Conservation (phyloP, 768 basidiomycete species). For the Trametes punicea region DNA sequence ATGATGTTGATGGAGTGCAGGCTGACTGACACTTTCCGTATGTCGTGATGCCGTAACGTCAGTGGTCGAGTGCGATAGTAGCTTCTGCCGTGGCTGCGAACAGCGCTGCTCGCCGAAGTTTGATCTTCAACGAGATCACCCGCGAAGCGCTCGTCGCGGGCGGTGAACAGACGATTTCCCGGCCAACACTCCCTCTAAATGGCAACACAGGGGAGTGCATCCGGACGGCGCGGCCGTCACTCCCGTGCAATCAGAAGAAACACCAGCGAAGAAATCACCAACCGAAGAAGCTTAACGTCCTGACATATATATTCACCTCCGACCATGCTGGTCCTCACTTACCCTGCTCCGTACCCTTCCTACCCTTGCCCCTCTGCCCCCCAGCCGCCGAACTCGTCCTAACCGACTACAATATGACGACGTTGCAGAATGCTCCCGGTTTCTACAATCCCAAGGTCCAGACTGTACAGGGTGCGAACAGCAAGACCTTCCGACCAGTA, state of each 20-base stretch:
- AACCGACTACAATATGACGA: neutral
- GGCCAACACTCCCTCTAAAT: neutral
- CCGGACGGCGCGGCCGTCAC: neutral
- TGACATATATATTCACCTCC: conserved; percentile 2
- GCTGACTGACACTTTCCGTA: neutral
- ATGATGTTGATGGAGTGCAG: neutral
- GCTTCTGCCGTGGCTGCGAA: neutral
- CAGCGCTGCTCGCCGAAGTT: neutral
- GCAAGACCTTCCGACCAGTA: conserved; percentile 33
- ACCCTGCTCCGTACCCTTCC: neutral
- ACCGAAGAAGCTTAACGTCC: neutral
- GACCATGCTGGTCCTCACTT: neutral
- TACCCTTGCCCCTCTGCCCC: neutral
- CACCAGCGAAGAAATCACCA: neutral
- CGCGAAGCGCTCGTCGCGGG: neutral
- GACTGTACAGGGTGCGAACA: conserved; percentile 27
- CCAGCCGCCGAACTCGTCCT: neutral
- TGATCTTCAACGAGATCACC: neutral
- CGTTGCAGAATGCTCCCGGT: conserved; percentile 2
- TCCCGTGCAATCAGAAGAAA: neutral
- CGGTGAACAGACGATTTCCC: neutral
- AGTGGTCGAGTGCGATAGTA: neutral
- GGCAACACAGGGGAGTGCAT: neutral
- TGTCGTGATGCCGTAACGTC: neutral
- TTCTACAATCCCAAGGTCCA: conserved; percentile 10